Evolutionary conservation across 345 rosid genomes (phyloP).

Genomic region (Populus ilicifolia): DNA sequence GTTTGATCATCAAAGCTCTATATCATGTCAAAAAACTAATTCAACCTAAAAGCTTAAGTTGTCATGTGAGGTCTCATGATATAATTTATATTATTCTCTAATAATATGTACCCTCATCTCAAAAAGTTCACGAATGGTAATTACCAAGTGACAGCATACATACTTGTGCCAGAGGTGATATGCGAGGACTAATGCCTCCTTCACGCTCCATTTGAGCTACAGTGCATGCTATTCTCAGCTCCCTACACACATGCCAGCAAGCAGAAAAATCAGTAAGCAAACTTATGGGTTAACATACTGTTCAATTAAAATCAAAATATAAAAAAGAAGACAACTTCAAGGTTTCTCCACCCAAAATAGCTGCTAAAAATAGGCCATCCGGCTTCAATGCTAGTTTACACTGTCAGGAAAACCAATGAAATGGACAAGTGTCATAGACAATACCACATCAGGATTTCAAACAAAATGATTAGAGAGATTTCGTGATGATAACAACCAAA

Average conservation of each 20-base stretch:
- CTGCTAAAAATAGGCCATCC: slow-evolving; percentile 95
- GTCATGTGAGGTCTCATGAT: no score
- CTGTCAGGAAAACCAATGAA: slow-evolving; percentile 45
- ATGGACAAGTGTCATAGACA: slow-evolving; percentile 27
- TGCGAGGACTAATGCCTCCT: slow-evolving; percentile 93
- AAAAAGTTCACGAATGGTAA: not conserved
- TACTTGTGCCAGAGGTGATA: slow-evolving; percentile 97
- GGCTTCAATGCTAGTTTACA: slow-evolving; percentile 92
- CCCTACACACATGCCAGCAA: slow-evolving; percentile 43
- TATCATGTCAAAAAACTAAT: no score
- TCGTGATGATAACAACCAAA: not conserved
- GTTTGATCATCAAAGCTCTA: no score
- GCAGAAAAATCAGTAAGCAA: slow-evolving; percentile 2
- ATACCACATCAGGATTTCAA: not conserved
- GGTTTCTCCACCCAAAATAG: slow-evolving; percentile 99
- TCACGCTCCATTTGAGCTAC: slow-evolving; percentile 98
- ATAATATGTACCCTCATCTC: no score
- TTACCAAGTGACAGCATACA: slow-evolving; percentile 10
- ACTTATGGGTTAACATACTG: not conserved
- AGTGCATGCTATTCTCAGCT: slow-evolving; percentile 94
- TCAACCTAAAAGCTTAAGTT: no score
- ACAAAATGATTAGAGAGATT: not conserved
- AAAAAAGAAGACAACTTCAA: slow-evolving; percentile 53
- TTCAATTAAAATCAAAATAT: slow-evolving; percentile 2
- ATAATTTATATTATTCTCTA: no score